These are phyloP conservation scores for Meyerozyma guilliermondii DNA, from an alignment of 1,139 yeast genomes.

Conservation along the genomic window DNA sequence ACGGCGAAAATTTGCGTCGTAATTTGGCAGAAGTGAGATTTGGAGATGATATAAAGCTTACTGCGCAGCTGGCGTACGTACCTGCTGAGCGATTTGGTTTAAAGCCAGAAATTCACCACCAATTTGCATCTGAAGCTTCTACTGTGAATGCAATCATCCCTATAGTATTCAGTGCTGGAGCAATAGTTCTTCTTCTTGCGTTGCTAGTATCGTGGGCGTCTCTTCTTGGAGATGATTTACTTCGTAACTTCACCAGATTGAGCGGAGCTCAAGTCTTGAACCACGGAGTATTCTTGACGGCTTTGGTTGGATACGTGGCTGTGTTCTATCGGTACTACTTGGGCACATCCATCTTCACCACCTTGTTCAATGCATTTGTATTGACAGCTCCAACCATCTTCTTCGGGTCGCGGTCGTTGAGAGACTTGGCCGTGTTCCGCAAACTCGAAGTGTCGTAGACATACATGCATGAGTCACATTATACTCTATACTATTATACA, in stretches of 20 bases:
- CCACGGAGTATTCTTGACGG: constrained; percentile 46
- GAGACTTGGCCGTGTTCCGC: constrained; percentile 29
- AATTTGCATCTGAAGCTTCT: constrained; percentile 52
- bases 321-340: constrained; percentile 65
- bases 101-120: constrained; percentile 66
- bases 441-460: constrained; percentile 6
- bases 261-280: constrained; percentile 22
- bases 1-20: constrained; percentile 19
- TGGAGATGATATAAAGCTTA: constrained; percentile 20
- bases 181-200: constrained; percentile 35
- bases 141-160: constrained; percentile 57
- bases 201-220: constrained; percentile 47
- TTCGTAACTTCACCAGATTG: constrained; percentile 24
- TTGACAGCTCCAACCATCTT: constrained; percentile 54
- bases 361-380: constrained; percentile 49
- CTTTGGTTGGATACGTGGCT: constrained; percentile 56
- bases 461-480: background rate
- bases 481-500: background rate
- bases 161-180: constrained; percentile 42
- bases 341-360: constrained; percentile 67
- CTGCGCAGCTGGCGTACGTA: constrained; percentile 19
- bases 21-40: constrained; percentile 32
- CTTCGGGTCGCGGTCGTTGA: constrained; percentile 64
- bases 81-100: constrained; percentile 40
- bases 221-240: constrained; percentile 43